Conservation (phyloP, 2,329 filamentous ascomycete genomes). For the Simplicillium sp. region DNA sequence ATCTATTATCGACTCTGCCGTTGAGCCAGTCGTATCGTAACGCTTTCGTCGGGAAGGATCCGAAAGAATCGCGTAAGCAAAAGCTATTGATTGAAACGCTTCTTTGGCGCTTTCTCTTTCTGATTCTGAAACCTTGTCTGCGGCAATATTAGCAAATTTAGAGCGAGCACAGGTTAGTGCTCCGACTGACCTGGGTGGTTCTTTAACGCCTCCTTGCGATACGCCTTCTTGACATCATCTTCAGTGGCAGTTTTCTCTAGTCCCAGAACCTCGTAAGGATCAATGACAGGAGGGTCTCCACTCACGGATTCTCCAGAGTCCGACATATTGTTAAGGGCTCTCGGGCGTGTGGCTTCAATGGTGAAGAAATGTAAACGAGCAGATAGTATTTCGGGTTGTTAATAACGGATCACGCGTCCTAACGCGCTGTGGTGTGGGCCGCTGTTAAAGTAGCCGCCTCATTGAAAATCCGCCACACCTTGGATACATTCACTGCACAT, state of each 20-base stretch:
- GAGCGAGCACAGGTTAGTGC: not conserved
- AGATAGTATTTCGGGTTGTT: slow-evolving; percentile 9
- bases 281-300: slow-evolving; percentile 51
- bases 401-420: slow-evolving; percentile 4
- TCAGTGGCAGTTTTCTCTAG: slow-evolving; percentile 62
- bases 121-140: slow-evolving; percentile 67
- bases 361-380: slow-evolving; percentile 4
- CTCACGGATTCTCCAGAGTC: slow-evolving; percentile 39
- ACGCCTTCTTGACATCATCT: slow-evolving; percentile 79
- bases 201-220: slow-evolving; percentile 81
- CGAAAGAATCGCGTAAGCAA: slow-evolving; percentile 88
- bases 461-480: not conserved
- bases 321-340: slow-evolving; percentile 6
- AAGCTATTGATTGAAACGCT: slow-evolving; percentile 83
- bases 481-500: not conserved
- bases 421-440: not conserved
- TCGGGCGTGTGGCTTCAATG: not conserved
- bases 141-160: slow-evolving; percentile 9
- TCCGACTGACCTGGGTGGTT: slow-evolving; percentile 66
- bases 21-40: slow-evolving; percentile 87
- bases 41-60: slow-evolving; percentile 70
- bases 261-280: slow-evolving; percentile 74
- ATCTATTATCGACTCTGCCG: slow-evolving; percentile 70
- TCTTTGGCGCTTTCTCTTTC: slow-evolving; percentile 65
- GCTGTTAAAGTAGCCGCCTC: not conserved